Evolutionary conservation across 2,329 filamentous ascomycete genomes (phyloP), one percentile per base, ranked within the genome.

Genomic region (Mycosphaerella sp.): DNA sequence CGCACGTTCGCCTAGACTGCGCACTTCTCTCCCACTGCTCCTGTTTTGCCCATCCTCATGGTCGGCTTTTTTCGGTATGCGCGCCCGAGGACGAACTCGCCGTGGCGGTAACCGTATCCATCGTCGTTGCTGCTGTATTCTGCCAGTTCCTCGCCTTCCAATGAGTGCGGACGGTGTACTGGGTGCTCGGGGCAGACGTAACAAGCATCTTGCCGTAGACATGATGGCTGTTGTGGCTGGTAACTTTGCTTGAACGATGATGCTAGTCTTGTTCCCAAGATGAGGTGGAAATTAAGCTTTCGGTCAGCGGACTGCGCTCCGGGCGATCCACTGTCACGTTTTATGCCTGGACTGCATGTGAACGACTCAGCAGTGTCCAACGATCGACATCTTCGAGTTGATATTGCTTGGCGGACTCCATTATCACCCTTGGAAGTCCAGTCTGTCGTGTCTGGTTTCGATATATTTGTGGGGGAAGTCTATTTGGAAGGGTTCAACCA

Each of bases 31-130:
- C 1, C 27, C 35, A 14, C 36, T 25, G 14, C 25, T 41, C 35
- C 28, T 16, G 16, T 40, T 25, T 13, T 21, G 43, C 9, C 30
- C 41, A 27, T 35, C 27, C 25, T 45, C 44, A 21, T 52, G 17
- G 12, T 13, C 41, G 34, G 18, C 35, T 17, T 51, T 46, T 25
- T 34, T 41, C 35, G 52, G 41, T 40, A 44, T 49, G 34, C 48
- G 44, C 4, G 51, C 57, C 59, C 57, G 56, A 14, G 59, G 55
- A 34, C 57, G 53, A 14, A 13, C 13, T 45, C 54, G 50, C 36
- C 50, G 50, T 47, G 55, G 51, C 25, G 57, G 53, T 16, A 55
- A 50, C 30, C 54, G 53, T 14, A 56, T 37, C 58, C 56, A 60
- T 57, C 59, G 30, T 34, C 50, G 42, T 40, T 62, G 58, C 44